These are phyloP conservation scores for Cairneyella variabilis DNA, from an alignment of 495 filamentous ascomycete genomes.

Conservation along the genomic window DNA sequence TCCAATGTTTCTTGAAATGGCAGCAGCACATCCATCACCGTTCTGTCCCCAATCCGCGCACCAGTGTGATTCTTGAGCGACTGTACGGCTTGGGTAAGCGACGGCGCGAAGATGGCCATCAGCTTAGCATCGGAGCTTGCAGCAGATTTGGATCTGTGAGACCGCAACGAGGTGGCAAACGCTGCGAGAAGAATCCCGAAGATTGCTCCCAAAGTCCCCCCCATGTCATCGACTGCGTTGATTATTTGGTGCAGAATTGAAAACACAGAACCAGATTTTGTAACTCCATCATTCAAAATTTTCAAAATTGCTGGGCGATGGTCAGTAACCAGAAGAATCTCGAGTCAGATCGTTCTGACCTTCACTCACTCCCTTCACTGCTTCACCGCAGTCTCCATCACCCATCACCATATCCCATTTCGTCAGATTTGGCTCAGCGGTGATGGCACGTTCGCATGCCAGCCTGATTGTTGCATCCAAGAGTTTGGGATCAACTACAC, in stretches of 20 bases:
- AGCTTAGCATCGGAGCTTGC: not conserved
- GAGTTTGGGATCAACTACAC: constrained; percentile 38
- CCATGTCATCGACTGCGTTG: constrained; percentile 54
- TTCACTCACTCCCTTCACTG: constrained; percentile 39
- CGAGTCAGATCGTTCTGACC: too few species aligned
- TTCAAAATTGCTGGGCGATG: constrained; percentile 10
- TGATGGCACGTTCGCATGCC: constrained; percentile 47
- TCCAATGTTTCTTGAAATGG: constrained; percentile 47
- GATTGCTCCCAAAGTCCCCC: constrained; percentile 58
- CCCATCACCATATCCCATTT: constrained; percentile 63
- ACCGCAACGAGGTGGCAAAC: constrained; percentile 31
- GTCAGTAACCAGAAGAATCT: too few species aligned
- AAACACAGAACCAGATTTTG: constrained; percentile 42
- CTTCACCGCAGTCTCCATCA: constrained; percentile 62
- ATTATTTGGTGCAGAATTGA: constrained; percentile 48
- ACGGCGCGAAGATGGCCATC: constrained; percentile 45
- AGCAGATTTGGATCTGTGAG: not conserved
- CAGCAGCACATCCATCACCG: constrained; percentile 23
- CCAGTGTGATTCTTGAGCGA: constrained; percentile 13
- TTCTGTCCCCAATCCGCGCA: constrained; percentile 28
- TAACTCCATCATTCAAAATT: constrained; percentile 12
- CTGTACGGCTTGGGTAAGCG: constrained; percentile 55
- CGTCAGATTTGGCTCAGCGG: constrained; percentile 55
- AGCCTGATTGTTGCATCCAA: constrained; percentile 47
- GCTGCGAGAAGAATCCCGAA: constrained; percentile 57